Percentiles rank a stretch among this genome's conserved stretches.
These are phyloP conservation scores for Flaveria trinervia DNA, from an alignment of 129 eudicot genomes.

Conservation along the genomic window DNA sequence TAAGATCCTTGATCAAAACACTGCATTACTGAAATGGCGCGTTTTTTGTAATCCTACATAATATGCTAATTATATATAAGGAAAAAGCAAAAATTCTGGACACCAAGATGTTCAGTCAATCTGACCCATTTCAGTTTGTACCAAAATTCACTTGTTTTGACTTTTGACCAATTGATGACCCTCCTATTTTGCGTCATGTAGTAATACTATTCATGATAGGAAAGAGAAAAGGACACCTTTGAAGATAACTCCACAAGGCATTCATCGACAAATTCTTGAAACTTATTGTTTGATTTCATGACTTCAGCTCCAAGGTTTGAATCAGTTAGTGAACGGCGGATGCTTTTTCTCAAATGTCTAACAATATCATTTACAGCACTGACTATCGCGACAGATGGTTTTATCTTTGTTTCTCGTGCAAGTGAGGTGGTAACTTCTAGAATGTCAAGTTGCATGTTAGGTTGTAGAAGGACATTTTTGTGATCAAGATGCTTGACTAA, in stretches of 20 bases:
- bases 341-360: constrained; percentile 62
- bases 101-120: too few relatives aligned
- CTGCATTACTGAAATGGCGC: background rate
- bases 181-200: background rate
- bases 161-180: too few relatives aligned
- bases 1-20: background rate
- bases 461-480: constrained; percentile 59
- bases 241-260: constrained; percentile 76
- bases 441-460: constrained; percentile 62
- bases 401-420: constrained; percentile 55
- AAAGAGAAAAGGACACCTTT: constrained; percentile 48
- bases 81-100: too few relatives aligned
- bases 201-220: constrained; percentile 1
- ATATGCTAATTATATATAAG: too few relatives aligned
- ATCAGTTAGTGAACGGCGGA: constrained; percentile 61
- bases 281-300: constrained; percentile 51
- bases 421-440: constrained; percentile 57
- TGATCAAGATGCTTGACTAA: constrained; percentile 84
- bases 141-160: too few relatives aligned
- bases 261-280: constrained; percentile 56
- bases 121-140: too few relatives aligned
- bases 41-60: background rate
- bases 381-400: constrained; percentile 58
- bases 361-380: constrained; percentile 74
- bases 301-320: constrained; percentile 58